Evolutionary conservation across 768 basidiomycete species (phyloP).

Genomic region (Tephrocybe sp.): DNA sequence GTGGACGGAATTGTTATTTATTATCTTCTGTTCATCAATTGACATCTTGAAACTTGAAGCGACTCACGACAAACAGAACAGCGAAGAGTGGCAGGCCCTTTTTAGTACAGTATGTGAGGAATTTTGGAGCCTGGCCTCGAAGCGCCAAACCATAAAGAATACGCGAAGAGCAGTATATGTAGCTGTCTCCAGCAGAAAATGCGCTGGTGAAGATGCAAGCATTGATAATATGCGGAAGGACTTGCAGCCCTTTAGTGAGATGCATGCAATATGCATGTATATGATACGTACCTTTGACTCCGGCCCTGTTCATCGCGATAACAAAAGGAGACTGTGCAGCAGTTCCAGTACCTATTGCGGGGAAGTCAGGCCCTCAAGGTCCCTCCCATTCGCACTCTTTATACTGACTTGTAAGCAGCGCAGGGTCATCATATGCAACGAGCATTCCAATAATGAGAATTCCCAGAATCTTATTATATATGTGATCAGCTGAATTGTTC

Average conservation of each 20-base stretch:
- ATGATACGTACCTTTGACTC: constrained; percentile 52
- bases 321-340: constrained; percentile 87
- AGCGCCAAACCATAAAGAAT: constrained; percentile 54
- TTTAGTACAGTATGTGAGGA: constrained; percentile 45
- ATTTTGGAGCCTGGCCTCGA: constrained; percentile 48
- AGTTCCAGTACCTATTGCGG: constrained; percentile 44
- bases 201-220: constrained; percentile 70
- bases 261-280: neutral
- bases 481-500: too few species aligned
- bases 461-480: constrained; percentile 52
- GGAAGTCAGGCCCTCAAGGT: neutral
- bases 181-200: constrained; percentile 72
- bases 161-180: constrained; percentile 55
- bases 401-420: constrained; percentile 41
- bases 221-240: constrained; percentile 70
- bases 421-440: constrained; percentile 64
- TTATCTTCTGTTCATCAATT: too few species aligned
- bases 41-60: neutral
- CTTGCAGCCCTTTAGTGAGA: constrained; percentile 24
- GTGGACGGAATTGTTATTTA: too few species aligned
- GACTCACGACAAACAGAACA: constrained; percentile 34
- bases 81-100: constrained; percentile 47
- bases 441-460: constrained; percentile 78
- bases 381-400: neutral
- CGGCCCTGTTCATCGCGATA: constrained; percentile 72